Conservation (phyloP, 2,329 filamentous ascomycete species). For the Lasiodiplodia sp. region DNA sequence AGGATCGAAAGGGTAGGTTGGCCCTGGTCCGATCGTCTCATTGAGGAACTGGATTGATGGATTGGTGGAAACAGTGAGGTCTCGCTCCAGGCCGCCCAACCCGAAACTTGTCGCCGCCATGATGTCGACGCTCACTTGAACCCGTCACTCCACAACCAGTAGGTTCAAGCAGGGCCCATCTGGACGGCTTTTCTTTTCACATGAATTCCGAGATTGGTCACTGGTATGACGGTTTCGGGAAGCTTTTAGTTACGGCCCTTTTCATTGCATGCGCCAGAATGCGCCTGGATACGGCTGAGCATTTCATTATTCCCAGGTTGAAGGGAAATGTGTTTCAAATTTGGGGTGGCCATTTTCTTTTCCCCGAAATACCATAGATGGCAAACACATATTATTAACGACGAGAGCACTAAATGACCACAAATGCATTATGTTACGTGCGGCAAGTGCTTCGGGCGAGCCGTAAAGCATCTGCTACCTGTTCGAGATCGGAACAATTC, state of each 20-base stretch:
- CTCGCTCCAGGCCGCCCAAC: slow-evolving; percentile 43
- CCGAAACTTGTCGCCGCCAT: slow-evolving; percentile 54
- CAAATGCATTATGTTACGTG: neutral
- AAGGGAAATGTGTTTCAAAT: neutral
- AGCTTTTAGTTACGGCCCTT: neutral
- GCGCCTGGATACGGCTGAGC: neutral
- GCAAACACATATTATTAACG: slow-evolving; percentile 25
- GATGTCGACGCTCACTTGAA: slow-evolving; percentile 52
- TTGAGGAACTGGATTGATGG: slow-evolving; percentile 36
- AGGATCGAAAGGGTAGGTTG: slow-evolving; percentile 96
- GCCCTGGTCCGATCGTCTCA: slow-evolving; percentile 80
- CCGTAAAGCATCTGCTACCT: too few species aligned
- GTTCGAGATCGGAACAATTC: too few species aligned
- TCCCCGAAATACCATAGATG: slow-evolving; percentile 24
- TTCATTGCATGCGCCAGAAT: slow-evolving; percentile 2
- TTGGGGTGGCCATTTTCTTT: slow-evolving; percentile 3
- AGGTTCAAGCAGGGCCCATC: neutral
- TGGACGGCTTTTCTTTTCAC: neutral
- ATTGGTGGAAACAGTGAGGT: slow-evolving; percentile 45
- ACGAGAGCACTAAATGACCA: neutral
- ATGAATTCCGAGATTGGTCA: slow-evolving; percentile 12
- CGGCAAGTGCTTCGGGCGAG: too few species aligned
- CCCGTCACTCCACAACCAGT: neutral
- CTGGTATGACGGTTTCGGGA: slow-evolving; percentile 13
- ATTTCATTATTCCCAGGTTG: slow-evolving; percentile 14